These are phyloP conservation scores for Colletotrichum paranaense DNA, from an alignment of 2,329 filamentous ascomycete genomes.

Conservation along the genomic window DNA sequence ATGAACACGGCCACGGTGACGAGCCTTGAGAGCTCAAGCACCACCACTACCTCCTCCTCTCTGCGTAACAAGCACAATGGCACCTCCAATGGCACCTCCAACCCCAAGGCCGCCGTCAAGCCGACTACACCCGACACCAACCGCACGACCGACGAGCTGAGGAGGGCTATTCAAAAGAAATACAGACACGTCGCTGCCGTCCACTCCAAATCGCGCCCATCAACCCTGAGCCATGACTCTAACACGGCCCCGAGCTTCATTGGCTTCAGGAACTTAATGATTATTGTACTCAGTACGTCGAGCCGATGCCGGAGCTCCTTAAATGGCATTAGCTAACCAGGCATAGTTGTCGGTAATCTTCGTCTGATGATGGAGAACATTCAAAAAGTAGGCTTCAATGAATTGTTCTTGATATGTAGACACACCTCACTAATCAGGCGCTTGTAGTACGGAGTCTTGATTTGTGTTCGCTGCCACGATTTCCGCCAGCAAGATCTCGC, in stretches of 20 bases:
- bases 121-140: constrained; percentile 19
- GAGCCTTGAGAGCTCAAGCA: constrained; percentile 32
- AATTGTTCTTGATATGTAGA: constrained; percentile 1
- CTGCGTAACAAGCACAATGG: constrained; percentile 34
- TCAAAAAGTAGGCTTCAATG: constrained; percentile 74
- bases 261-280: constrained; percentile 96
- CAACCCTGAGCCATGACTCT: constrained; percentile 88
- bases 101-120: constrained; percentile 37
- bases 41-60: constrained; percentile 15
- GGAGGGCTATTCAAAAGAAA: constrained; percentile 65
- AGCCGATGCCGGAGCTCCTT: neutral
- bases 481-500: constrained; percentile 82
- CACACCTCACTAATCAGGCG: constrained; percentile 20
- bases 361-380: constrained; percentile 97
- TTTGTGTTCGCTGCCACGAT: constrained; percentile 91
- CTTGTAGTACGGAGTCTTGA: constrained; percentile 89
- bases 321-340: constrained; percentile 27
- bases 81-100: constrained; percentile 34
- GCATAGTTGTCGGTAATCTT: constrained; percentile 87
- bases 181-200: constrained; percentile 94
- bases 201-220: constrained; percentile 78
- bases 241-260: constrained; percentile 82
- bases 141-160: constrained; percentile 43
- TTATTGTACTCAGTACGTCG: constrained; percentile 82
- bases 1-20: constrained; percentile 57